Percentiles rank a stretch among this genome's conserved stretches.
Conservation (phyloP, 192 early-diverging fungal genomes). For the Coemansia reversa region DNA sequence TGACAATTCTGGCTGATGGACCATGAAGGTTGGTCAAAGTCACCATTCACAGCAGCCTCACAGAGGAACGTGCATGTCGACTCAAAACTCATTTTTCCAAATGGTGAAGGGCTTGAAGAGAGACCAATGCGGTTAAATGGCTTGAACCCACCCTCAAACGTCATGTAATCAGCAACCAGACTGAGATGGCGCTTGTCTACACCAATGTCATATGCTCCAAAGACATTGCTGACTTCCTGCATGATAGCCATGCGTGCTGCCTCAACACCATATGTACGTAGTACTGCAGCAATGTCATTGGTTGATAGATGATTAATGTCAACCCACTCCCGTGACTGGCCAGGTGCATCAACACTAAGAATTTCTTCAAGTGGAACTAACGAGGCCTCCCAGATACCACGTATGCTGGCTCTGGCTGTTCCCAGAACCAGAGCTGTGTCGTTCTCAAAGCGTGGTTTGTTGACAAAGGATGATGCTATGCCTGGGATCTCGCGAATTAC, state of each 20-base stretch:
- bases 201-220: conserved; percentile 89
- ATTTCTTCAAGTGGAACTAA: conserved; percentile 44
- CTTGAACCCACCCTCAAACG: conserved; percentile 98
- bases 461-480: conserved; percentile 76
- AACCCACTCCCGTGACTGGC: conserved; percentile 60
- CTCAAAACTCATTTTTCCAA: conserved; percentile 98
- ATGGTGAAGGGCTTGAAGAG: conserved; percentile 86
- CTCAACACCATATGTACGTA: conserved; percentile 96
- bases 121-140: conserved; percentile 97
- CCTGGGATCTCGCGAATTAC: conserved; percentile 86
- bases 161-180: conserved; percentile 99
- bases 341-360: conserved; percentile 16
- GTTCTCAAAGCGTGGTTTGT: conserved; percentile 74
- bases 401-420: conserved; percentile 89
- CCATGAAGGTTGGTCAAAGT: conserved; percentile 84
- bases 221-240: conserved; percentile 88
- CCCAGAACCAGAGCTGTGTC: conserved; percentile 75
- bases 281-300: conserved; percentile 94
- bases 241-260: conserved; percentile 91
- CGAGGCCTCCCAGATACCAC: conserved; percentile 81
- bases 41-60: conserved; percentile 84
- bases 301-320: conserved; percentile 88
- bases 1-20: conserved; percentile 90
- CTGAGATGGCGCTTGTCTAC: conserved; percentile 94
- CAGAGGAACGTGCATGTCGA: conserved; percentile 94